phyloP scores from a whole-genome alignment of 768 basidiomycete genomes.

The Russula sp. region DNA sequence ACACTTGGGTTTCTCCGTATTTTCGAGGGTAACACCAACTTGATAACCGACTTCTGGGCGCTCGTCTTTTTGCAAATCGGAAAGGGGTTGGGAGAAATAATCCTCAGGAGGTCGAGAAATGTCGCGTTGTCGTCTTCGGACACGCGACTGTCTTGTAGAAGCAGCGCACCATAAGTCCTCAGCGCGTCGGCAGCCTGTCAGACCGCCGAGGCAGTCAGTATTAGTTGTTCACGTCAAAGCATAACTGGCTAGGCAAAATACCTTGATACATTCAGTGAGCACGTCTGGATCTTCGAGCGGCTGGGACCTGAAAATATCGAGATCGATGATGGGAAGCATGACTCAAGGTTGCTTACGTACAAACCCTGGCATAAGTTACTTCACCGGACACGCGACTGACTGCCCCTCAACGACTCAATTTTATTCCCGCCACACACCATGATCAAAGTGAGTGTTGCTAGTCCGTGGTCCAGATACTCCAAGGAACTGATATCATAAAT shows the following conservation, averaged over 20 bases:
- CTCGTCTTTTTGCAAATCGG: slow-evolving; percentile 68
- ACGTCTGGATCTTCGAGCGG: slow-evolving; percentile 48
- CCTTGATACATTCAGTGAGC: slow-evolving; percentile 64
- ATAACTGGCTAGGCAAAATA: slow-evolving; percentile 31
- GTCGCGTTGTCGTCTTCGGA: slow-evolving; percentile 73
- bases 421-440: slow-evolving; percentile 33
- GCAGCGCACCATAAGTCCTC: slow-evolving; percentile 79
- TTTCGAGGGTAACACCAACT: slow-evolving; percentile 92
- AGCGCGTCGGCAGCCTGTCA: slow-evolving; percentile 77
- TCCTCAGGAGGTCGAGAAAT: slow-evolving; percentile 93
- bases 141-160: slow-evolving; percentile 83
- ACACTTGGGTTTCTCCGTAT: slow-evolving; percentile 90
- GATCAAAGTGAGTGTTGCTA: slow-evolving; percentile 43
- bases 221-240: not conserved
- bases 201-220: slow-evolving; percentile 7
- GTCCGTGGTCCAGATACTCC: not conserved
- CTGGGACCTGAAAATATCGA: slow-evolving; percentile 63
- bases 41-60: slow-evolving; percentile 87
- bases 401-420: not conserved
- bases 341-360: not conserved
- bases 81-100: slow-evolving; percentile 77
- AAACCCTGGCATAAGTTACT: not conserved
- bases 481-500: slow-evolving; percentile 21
- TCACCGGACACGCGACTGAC: not conserved
- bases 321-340: slow-evolving; percentile 71